A percentile compares a stretch with the other conserved stretches of the same genome.
Conservation (phyloP, 805 yeast species). For the Starmerella gropengiesseri region DNA sequence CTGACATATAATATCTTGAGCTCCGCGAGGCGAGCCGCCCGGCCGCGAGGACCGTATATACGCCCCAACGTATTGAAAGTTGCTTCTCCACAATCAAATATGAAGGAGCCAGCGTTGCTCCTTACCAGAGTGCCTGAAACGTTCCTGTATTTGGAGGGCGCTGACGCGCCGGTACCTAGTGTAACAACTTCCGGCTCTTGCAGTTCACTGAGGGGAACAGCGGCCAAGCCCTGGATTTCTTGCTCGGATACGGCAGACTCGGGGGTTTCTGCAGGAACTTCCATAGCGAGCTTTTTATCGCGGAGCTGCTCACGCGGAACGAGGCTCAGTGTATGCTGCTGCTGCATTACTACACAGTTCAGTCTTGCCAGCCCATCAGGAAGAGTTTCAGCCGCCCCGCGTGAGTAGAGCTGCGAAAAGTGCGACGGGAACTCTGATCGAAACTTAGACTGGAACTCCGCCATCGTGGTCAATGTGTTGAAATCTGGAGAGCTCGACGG, state of each 20-base stretch:
- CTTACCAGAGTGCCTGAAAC: slow-evolving; percentile 73
- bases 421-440: slow-evolving; percentile 26
- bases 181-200: slow-evolving; percentile 47
- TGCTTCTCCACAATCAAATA: slow-evolving; percentile 94
- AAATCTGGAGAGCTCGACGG: slow-evolving; percentile 49
- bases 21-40: slow-evolving; percentile 43
- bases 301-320: slow-evolving; percentile 8
- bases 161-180: slow-evolving; percentile 86
- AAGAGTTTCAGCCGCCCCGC: slow-evolving; percentile 14
- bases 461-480: slow-evolving; percentile 47
- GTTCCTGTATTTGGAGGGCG: slow-evolving; percentile 76
- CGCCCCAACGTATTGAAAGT: slow-evolving; percentile 65
- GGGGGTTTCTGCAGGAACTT: not conserved
- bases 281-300: not conserved
- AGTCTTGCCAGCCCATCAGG: slow-evolving; percentile 6
- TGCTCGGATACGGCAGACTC: not conserved
- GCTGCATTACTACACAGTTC: not conserved
- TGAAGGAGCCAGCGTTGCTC: slow-evolving; percentile 45
- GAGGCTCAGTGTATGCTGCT: slow-evolving; percentile 12
- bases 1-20: slow-evolving; percentile 59
- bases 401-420: slow-evolving; percentile 22
- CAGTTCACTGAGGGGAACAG: slow-evolving; percentile 1
- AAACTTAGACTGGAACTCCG: slow-evolving; percentile 28
- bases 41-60: slow-evolving; percentile 41
- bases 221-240: not conserved